Conservation (phyloP, 495 filamentous ascomycete species). For the Pseudevernia furfuracea region DNA sequence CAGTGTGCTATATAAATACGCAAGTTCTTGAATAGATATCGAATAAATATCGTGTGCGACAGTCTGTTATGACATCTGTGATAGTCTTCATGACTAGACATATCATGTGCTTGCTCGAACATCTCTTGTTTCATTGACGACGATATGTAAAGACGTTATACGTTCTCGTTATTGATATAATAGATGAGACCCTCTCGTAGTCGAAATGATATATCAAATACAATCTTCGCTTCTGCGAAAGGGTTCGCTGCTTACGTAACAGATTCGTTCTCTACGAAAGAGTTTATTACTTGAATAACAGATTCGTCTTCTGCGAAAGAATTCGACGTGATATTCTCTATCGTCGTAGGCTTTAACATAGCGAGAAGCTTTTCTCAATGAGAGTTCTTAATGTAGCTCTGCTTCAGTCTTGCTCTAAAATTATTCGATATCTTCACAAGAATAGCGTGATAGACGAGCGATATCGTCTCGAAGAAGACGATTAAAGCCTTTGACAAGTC, state of each 20-base stretch:
- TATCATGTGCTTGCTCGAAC: background rate
- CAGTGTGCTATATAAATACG: background rate
- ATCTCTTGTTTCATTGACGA: background rate
- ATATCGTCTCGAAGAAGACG: background rate
- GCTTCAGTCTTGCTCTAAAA: background rate
- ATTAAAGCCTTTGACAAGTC: background rate
- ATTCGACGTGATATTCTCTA: background rate
- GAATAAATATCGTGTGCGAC: constrained; percentile 8
- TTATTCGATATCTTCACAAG: background rate
- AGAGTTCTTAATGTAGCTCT: background rate
- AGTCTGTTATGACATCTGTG: background rate
- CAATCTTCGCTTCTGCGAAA: too few species aligned
- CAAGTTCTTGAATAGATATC: background rate
- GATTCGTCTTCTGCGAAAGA: too few species aligned
- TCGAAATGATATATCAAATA: too few species aligned
- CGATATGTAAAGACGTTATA: background rate
- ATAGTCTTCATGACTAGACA: background rate
- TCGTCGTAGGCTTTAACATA: background rate
- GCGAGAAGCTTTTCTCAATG: background rate
- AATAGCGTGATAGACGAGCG: background rate
- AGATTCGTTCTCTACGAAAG: too few species aligned
- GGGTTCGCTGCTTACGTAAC: background rate
- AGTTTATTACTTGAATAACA: too few species aligned
- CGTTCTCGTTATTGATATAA: background rate
- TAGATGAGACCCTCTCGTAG: background rate